Percentiles rank a stretch among this genome's conserved stretches.
Evolutionary conservation across 2,329 filamentous ascomycete species (phyloP).

Genomic region (Endocalyx cinctus): DNA sequence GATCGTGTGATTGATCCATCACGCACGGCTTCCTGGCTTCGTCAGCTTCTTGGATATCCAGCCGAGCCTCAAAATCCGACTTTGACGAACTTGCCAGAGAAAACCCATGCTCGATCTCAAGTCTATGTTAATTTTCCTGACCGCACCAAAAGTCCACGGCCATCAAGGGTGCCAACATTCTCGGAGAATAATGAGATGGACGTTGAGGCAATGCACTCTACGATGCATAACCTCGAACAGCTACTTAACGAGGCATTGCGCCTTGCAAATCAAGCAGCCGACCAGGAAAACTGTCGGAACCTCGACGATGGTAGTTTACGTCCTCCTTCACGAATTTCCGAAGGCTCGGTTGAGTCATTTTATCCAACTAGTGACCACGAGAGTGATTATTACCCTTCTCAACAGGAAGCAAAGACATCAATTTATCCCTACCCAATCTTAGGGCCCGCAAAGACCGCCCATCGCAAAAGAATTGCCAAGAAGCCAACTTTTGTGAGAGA

Average conservation of each 20-base stretch:
- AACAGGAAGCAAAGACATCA: too few species aligned
- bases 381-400: too few species aligned
- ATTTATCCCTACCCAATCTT: too few species aligned
- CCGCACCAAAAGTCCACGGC: constrained; percentile 5
- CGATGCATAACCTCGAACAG: constrained; percentile 36
- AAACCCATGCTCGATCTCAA: constrained; percentile 14
- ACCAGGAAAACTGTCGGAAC: constrained; percentile 22
- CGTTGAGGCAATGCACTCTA: constrained; percentile 16
- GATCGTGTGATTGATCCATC: constrained; percentile 16
- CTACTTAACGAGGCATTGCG: constrained; percentile 42
- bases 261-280: constrained; percentile 36
- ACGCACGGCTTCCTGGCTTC: constrained; percentile 22
- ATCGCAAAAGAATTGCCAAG: too few species aligned
- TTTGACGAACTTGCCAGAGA: constrained; percentile 23
- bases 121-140: constrained; percentile 13
- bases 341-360: constrained; percentile 4
- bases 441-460: too few species aligned
- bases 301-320: constrained; percentile 15
- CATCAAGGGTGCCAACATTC: constrained; percentile 21
- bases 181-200: constrained; percentile 19
- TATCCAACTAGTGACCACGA: constrained; percentile 13
- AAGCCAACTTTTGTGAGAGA: too few species aligned
- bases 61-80: constrained; percentile 8
- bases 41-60: constrained; percentile 19
- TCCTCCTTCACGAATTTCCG: constrained; percentile 9